Base-by-base conservation (phyloP, 1,284 basidiomycete genomes). In the Ganoderma boninense region DNA sequence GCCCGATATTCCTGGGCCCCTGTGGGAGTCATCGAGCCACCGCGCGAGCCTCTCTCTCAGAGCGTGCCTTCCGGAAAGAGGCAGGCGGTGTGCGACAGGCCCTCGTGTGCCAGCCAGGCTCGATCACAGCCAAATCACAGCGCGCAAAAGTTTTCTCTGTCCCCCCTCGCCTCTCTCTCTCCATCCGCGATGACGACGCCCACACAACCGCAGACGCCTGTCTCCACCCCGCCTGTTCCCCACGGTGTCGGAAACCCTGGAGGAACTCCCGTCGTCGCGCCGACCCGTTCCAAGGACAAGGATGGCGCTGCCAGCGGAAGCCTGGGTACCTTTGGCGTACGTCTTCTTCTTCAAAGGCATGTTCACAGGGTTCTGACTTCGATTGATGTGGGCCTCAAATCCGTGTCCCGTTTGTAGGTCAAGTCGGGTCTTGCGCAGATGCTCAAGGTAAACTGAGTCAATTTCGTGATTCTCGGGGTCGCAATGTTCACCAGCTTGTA, bases 371-470 rank as follows among this genome's bases (percentile, higher is more conserved):
- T 70, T 38, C 69, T 69, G 26, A 66, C 40, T 56, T 59, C 4
- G 49, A 26, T 52, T 20, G 64, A 59, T 29, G 32, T 29, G 59
- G 68, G 67, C 13, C 7, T 10, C 11, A 16, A 29, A 46, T 62
- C 10, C 29, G 38, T 32, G 68, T 44, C 35, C 42, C 43, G 54
- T 57, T 54, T 46, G 63, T 74, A 94, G 92, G 93, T 98, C 80
- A 98, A 98, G 85, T 95, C 95, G 35, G 95, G 95, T 70, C 86
- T 98, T 60, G 96, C 96, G 0, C 95, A 97, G 86, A 97, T 97
- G 96, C 87, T 97, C 78, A 97, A 97, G 87, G 95, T 92, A 59
- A 67, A 81, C 79, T 38, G 68, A 63, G 49, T 42, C 65, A 64
- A 44, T 68, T 66, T 44, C 57, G 59, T 62, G 57, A 44, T 43